Conservation (phyloP, 2,329 filamentous ascomycete genomes). For the Cadophora luteo-olivacea region DNA sequence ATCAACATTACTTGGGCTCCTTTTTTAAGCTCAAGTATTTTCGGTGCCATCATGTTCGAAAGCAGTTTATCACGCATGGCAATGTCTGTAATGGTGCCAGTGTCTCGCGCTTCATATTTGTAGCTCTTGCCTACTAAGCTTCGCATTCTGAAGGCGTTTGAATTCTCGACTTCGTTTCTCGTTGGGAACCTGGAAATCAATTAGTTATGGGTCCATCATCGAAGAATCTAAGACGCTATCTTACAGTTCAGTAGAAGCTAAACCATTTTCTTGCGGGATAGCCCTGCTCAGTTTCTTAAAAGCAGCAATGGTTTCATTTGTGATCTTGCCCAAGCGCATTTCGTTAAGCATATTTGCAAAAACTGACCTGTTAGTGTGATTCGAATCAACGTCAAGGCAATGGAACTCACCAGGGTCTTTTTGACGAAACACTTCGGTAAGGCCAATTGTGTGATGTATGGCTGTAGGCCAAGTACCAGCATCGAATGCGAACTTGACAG, state of each 20-base stretch:
- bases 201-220: constrained; percentile 33
- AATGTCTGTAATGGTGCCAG: constrained; percentile 70
- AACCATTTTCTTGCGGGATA: constrained; percentile 73
- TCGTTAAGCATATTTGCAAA: constrained; percentile 98
- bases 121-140: constrained; percentile 72
- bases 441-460: constrained; percentile 92
- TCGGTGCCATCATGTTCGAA: constrained; percentile 91
- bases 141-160: constrained; percentile 78
- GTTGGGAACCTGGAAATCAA: constrained; percentile 73
- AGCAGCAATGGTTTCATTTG: constrained; percentile 73
- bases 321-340: constrained; percentile 89
- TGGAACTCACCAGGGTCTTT: constrained; percentile 70
- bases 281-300: constrained; percentile 79
- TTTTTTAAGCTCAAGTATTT: constrained; percentile 80
- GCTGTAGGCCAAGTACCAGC: constrained; percentile 90
- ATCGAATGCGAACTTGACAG: constrained; percentile 91
- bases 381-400: not conserved
- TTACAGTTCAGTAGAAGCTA: constrained; percentile 85
- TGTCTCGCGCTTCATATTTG: constrained; percentile 76
- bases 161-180: constrained; percentile 84
- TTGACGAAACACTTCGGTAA: constrained; percentile 96
- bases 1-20: constrained; percentile 99
- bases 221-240: constrained; percentile 38
- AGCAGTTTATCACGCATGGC: constrained; percentile 78
- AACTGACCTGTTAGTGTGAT: constrained; percentile 52